Evolutionary conservation across 2,329 filamentous ascomycete genomes (phyloP).

Genomic region (Apiospora kogelbergensis): DNA sequence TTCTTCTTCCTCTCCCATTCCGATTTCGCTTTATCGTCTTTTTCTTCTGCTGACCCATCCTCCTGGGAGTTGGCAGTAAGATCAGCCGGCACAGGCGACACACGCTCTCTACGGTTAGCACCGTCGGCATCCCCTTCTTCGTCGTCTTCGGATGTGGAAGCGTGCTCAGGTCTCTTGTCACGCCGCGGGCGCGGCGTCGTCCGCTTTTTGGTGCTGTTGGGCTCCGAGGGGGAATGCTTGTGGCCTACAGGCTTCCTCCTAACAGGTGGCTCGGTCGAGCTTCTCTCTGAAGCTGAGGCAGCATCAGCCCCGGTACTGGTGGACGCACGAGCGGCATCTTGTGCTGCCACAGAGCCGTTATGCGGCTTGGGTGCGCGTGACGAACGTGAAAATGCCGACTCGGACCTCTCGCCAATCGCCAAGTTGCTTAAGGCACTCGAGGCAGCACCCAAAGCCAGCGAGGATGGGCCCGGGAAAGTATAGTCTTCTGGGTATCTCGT

Average conservation of each 20-base stretch:
- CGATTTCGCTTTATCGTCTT: conserved; percentile 29
- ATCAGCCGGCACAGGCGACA: conserved; percentile 39
- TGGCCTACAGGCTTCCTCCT: conserved; percentile 21
- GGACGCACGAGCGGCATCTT: conserved; percentile 17
- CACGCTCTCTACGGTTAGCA: conserved; percentile 38
- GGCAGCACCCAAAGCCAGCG: conserved; percentile 55
- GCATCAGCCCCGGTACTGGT: not conserved
- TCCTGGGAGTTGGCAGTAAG: conserved; percentile 49
- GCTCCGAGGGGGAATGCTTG: conserved; percentile 15
- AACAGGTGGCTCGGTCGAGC: conserved; percentile 18
- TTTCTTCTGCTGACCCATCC: conserved; percentile 41
- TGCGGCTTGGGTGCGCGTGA: conserved; percentile 20
- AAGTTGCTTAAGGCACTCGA: conserved; percentile 51
- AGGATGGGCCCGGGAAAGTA: conserved; percentile 38
- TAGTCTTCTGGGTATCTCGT: conserved; percentile 42
- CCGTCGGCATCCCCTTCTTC: conserved; percentile 18
- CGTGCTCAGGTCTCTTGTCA: not conserved
- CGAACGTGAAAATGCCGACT: conserved; percentile 16
- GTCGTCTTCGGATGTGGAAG: conserved; percentile 14
- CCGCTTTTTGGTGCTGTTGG: conserved; percentile 26
- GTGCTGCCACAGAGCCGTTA: conserved; percentile 17
- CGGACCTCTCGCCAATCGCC: conserved; percentile 28
- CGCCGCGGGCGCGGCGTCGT: conserved; percentile 14
- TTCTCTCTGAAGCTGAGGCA: conserved; percentile 11
- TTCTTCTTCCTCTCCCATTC: conserved; percentile 63